Evolutionary conservation across 495 filamentous ascomycete species (phyloP).

Genomic region (Daldinia loculata): DNA sequence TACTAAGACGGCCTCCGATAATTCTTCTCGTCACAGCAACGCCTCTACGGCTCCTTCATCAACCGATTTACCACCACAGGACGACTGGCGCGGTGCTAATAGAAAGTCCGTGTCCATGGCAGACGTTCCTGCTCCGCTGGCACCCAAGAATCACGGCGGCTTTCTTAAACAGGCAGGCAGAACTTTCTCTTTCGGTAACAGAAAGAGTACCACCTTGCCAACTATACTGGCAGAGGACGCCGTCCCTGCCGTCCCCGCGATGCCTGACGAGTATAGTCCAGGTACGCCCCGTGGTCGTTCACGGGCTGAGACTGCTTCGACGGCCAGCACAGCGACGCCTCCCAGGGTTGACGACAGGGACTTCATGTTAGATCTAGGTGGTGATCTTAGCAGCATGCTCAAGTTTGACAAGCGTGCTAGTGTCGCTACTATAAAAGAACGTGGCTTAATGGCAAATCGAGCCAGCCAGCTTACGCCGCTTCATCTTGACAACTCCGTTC

Average conservation of each 20-base stretch:
- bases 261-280: conserved; percentile 44
- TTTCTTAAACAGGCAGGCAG: conserved; percentile 74
- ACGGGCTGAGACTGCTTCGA: conserved; percentile 58
- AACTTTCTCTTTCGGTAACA: conserved; percentile 77
- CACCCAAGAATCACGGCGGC: conserved; percentile 59
- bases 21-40: conserved; percentile 75
- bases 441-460: conserved; percentile 51
- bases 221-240: conserved; percentile 55
- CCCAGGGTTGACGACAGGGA: conserved; percentile 70
- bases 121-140: conserved; percentile 66
- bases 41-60: conserved; percentile 78
- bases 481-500: conserved; percentile 63
- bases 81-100: conserved; percentile 60
- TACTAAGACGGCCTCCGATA: conserved; percentile 70
- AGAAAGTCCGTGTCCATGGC: conserved; percentile 54
- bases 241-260: conserved; percentile 47
- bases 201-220: conserved; percentile 56
- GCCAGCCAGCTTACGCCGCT: conserved; percentile 63
- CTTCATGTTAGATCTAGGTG: conserved; percentile 64
- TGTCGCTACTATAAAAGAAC: conserved; percentile 52
- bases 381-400: conserved; percentile 76
- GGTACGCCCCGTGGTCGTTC: conserved; percentile 49
- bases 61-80: conserved; percentile 65
- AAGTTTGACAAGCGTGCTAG: conserved; percentile 67
- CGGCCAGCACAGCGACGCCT: conserved; percentile 72